These are phyloP conservation scores for Pneumocystis oryctolagi DNA, from an alignment of 1,139 yeast species.

Conservation along the genomic window DNA sequence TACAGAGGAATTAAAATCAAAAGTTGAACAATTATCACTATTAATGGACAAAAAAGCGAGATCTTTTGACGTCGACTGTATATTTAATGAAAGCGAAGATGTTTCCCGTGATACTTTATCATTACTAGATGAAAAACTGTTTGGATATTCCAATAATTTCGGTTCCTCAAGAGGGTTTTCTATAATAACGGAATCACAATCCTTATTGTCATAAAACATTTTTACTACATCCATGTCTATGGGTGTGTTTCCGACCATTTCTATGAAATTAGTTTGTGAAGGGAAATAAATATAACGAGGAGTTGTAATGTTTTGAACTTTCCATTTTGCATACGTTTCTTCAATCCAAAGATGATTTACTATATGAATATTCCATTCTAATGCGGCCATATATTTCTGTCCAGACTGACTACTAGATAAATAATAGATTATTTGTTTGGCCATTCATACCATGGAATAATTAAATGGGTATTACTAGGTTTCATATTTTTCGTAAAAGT, in stretches of 20 bases:
- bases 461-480: constrained; percentile 52
- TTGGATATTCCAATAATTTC: not conserved
- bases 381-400: constrained; percentile 59
- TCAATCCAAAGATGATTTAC: constrained; percentile 88
- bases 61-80: constrained; percentile 50
- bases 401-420: constrained; percentile 36
- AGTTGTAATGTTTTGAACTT: constrained; percentile 31
- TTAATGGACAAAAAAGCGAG: constrained; percentile 55
- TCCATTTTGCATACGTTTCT: constrained; percentile 55
- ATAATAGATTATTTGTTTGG: not conserved
- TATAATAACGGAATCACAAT: not conserved
- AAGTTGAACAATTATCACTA: constrained; percentile 37
- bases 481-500: constrained; percentile 56
- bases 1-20: constrained; percentile 23
- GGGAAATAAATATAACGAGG: constrained; percentile 38
- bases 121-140: not conserved
- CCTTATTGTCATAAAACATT: constrained; percentile 27
- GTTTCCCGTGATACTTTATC: not conserved
- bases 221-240: constrained; percentile 31
- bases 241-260: constrained; percentile 38
- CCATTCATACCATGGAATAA: constrained; percentile 35
- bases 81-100: constrained; percentile 32
- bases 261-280: constrained; percentile 28
- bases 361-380: constrained; percentile 42
- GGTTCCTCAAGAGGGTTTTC: not conserved